Evolutionary conservation across 1,284 basidiomycete genomes (phyloP), one percentile per base, ranked within the genome.

Genomic region (Trametes versicolor): DNA sequence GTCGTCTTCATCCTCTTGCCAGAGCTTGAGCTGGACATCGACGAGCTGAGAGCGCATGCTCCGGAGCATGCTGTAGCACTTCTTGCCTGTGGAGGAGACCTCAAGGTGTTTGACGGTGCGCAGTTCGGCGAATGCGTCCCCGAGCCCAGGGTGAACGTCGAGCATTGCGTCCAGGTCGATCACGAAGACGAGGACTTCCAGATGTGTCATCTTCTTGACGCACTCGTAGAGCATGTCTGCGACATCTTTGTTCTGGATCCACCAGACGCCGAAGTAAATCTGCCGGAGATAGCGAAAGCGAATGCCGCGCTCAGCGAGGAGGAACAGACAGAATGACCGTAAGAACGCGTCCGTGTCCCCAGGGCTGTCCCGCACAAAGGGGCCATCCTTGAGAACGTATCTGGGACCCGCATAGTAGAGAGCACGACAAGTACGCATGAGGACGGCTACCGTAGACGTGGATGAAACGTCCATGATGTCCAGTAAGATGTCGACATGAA

Each of bases 351-450:
- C 51, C 27, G 51, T 36, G n/a, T 36, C 51, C n/a, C 34, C 34
- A 13, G 51, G 51, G 51, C 51, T 37, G 51, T 52, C 51, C 17
- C 51, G 32, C 6, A 54, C 36, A 9, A 15, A 54, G 37, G 36
- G 52, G 2, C 52, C 32, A 21, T 25, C 21, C 12, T 32, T 34
- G 17, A 54, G 52, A 15, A 54, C 17, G 19, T 37, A 25, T 15
- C 41, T 54, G 5, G 52, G 36, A 10, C 52, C 52, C 12, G 12
- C 52, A 13, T 25, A 23, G 21, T 54, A 54, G n/a, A 54, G 23
- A 36, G 37, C 41, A 13, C 37, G 36, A 17, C 52, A 54, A 19
- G 52, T 54, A 15, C 52, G 52, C 52, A 54, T 54, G 52, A 54
- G 36, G 6, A 15, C n/a, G 17, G 52, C 37, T 27, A 41, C 37